A percentile compares a stretch with the other conserved stretches of the same genome.
Evolutionary conservation across 345 rosid genomes (phyloP).

Genomic region (Salix caprea): DNA sequence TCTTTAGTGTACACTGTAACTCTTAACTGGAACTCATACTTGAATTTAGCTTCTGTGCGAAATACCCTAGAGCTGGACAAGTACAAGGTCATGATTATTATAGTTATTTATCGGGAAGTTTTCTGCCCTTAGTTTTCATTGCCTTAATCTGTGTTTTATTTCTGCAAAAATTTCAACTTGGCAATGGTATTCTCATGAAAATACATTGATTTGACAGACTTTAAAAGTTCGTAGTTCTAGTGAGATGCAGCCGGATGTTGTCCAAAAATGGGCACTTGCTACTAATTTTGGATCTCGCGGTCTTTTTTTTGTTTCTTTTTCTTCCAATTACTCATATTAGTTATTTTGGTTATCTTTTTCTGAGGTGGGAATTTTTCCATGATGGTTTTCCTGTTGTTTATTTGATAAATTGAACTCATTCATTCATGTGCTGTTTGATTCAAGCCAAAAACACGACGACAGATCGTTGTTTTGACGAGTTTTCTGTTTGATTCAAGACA

Average conservation of each 20-base stretch:
- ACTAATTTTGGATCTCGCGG: not conserved
- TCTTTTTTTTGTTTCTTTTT: not conserved
- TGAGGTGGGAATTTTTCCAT: too few relatives aligned
- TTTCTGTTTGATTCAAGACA: too few relatives aligned
- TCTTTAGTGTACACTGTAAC: slow-evolving; percentile 58
- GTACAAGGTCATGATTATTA: slow-evolving; percentile 31
- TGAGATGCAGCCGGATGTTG: not conserved
- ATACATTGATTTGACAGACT: not conserved
- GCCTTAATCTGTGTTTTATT: not conserved
- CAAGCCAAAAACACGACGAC: too few relatives aligned
- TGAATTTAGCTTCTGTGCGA: slow-evolving; percentile 32
- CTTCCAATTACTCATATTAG: not conserved
- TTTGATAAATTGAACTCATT: too few relatives aligned
- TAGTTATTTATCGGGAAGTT: slow-evolving; percentile 21
- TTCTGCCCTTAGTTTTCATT: not conserved
- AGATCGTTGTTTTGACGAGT: too few relatives aligned
- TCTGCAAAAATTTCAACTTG: not conserved
- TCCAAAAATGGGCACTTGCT: not conserved
- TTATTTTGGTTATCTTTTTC: not conserved
- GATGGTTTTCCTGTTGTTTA: too few relatives aligned
- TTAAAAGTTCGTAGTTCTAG: not conserved
- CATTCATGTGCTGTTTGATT: too few relatives aligned
- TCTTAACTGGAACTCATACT: slow-evolving; percentile 32
- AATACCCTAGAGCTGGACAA: slow-evolving; percentile 24
- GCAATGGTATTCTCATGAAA: not conserved